A percentile compares a stretch with the other conserved stretches of the same genome.
Conservation (phyloP, 441 rosid species). For the Erysimum cheiri region DNA sequence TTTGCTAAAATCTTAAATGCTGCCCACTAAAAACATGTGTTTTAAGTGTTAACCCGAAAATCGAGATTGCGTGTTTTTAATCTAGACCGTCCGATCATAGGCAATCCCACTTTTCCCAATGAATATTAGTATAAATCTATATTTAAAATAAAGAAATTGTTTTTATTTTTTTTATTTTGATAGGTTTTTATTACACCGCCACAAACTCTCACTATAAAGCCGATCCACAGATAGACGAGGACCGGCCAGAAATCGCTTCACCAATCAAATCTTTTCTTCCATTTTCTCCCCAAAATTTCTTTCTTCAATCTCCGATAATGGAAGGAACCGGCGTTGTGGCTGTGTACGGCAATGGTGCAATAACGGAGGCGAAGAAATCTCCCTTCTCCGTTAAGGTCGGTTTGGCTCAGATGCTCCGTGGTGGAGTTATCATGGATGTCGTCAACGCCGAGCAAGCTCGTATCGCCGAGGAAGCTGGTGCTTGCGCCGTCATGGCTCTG, state of each 20-base stretch:
- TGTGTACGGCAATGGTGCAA: constrained; percentile 86
- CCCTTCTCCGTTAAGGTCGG: constrained; percentile 96
- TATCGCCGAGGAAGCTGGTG: constrained; percentile 85
- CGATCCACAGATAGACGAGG: constrained; percentile 41
- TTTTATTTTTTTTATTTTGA: not conserved
- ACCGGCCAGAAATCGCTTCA: constrained; percentile 40
- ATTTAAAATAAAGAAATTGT: not conserved
- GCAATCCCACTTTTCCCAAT: not conserved
- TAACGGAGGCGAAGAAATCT: constrained; percentile 78
- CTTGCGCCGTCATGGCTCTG: constrained; percentile 95
- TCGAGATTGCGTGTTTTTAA: constrained; percentile 6
- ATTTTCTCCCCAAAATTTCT: constrained; percentile 17
- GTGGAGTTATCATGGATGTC: constrained; percentile 97
- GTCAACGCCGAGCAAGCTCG: constrained; percentile 90
- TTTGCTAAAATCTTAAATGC: not conserved
- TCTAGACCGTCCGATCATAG: constrained; percentile 35
- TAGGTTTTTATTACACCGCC: constrained; percentile 32
- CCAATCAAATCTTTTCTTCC: constrained; percentile 16
- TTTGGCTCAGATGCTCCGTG: constrained; percentile 96
- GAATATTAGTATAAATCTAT: not conserved
- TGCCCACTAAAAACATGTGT: constrained; percentile 33
- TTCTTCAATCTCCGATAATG: constrained; percentile 38
- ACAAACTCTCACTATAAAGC: constrained; percentile 43
- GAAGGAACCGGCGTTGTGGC: constrained; percentile 92
- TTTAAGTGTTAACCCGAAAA: constrained; percentile 36